Percentiles rank a stretch among this genome's conserved stretches.
These are phyloP conservation scores for Cladosporium sp. DNA, from an alignment of 2,329 filamentous ascomycete genomes.

Conservation along the genomic window DNA sequence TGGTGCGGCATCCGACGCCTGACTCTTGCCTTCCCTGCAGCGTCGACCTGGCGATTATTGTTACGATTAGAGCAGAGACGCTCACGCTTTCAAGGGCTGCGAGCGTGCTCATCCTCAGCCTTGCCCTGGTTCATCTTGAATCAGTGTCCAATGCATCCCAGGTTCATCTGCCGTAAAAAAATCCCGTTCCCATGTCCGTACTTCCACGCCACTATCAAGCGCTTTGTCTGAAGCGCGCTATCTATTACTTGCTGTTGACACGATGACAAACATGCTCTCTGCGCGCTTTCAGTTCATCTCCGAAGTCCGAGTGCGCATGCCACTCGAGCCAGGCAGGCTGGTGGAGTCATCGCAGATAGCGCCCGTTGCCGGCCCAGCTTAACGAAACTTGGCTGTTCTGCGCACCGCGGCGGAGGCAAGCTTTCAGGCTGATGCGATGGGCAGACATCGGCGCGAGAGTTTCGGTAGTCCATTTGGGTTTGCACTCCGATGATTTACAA, in stretches of 20 bases:
- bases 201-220: too few species aligned
- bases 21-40: not conserved
- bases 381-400: not conserved
- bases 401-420: not conserved
- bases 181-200: too few species aligned
- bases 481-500: not conserved
- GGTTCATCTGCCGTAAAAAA: too few species aligned
- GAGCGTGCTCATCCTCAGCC: too few species aligned
- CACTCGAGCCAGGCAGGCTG: not conserved
- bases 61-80: too few species aligned
- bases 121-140: too few species aligned
- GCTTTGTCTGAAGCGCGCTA: too few species aligned
- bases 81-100: too few species aligned
- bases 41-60: too few species aligned
- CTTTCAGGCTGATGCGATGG: not conserved
- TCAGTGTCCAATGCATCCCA: too few species aligned
- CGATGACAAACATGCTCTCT: constrained; percentile 7
- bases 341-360: constrained; percentile 3
- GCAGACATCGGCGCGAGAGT: constrained; percentile 2
- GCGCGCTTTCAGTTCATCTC: constrained; percentile 6
- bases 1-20: not conserved
- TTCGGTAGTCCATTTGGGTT: constrained; percentile 6
- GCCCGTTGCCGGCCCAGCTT: constrained; percentile 1
- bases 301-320: not conserved
- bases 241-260: not conserved